Base-by-base conservation (phyloP, 805 yeast species). In the Zygoascus tannicola region DNA sequence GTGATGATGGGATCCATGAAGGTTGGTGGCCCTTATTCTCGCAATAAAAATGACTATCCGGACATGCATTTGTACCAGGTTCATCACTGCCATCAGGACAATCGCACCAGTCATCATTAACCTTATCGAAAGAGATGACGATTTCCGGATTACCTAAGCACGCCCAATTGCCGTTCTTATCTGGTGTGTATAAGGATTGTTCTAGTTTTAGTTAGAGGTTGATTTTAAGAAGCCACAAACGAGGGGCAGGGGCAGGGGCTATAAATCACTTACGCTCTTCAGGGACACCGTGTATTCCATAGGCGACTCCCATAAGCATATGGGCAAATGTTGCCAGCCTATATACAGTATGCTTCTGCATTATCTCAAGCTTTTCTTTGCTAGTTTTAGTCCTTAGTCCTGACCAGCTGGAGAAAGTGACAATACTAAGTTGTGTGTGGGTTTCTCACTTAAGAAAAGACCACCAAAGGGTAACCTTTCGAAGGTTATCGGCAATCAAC, bases 11-110 rank as follows among this genome's bases (percentile, higher is more conserved):
- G 12, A 92, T 71, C 50, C 68, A 74, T 7, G 70, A 68, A 0
- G 87, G 76, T 3, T 70, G 55, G 51, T 76, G 81, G 3, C 95
- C 95, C 40, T 71, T 67, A 56, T 92, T 92, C 5, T 62, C 74
- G 64, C 98, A 90, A 60, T 76, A 87, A 56, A 86, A 88, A 38
- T 53, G 51, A n/a, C 64, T 63, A 5, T 52, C 41, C 12, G 66
- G 56, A 61, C 97, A 90, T 0, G 96, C 96, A 33, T 81, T 67
- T 0, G 97, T 90, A 0, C 97, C 97, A 0, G 97, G 96, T 61
- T 92, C 97, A 65, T 92, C 98, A 3, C 88, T 78, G 0, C 97
- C 97, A 64, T 92, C 98, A 0, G 97, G 97, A 66, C 97, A 90
- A 57, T 92, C 97, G 64, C 97, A 90, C 57, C 73, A 81, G 54